Percentiles rank a stretch among this genome's conserved stretches.
Evolutionary conservation across 1,284 basidiomycete species (phyloP).

Genomic region (Omphalotus olearius): DNA sequence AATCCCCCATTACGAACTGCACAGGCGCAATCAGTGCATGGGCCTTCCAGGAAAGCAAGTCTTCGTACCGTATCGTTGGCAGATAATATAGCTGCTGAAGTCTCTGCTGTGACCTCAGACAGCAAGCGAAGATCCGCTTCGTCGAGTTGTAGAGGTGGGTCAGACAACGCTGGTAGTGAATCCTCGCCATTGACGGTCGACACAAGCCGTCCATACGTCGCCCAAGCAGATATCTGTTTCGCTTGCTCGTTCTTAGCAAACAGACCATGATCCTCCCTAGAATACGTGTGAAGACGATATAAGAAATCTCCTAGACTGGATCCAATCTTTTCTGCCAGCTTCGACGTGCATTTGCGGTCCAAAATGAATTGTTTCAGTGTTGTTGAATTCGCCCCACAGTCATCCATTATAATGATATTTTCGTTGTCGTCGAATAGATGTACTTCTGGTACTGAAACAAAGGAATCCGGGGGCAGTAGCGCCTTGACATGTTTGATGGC

Average conservation of each 20-base stretch:
- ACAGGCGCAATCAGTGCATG: not conserved
- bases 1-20: conserved; percentile 54
- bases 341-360: conserved; percentile 27
- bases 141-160: conserved; percentile 36
- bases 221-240: conserved; percentile 36
- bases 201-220: conserved; percentile 28
- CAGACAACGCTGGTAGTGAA: conserved; percentile 27
- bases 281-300: conserved; percentile 36
- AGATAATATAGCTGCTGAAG: conserved; percentile 30
- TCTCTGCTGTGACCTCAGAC: conserved; percentile 30
- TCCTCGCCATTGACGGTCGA: conserved; percentile 37
- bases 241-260: conserved; percentile 39
- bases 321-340: conserved; percentile 42
- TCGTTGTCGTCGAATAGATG: conserved; percentile 43
- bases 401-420: conserved; percentile 57
- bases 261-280: conserved; percentile 23
- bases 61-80: conserved; percentile 30
- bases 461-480: conserved; percentile 27
- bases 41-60: not conserved
- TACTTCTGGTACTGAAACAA: conserved; percentile 45
- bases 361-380: conserved; percentile 49
- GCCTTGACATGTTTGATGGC: conserved; percentile 38
- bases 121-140: conserved; percentile 34
- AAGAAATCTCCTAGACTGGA: conserved; percentile 47
- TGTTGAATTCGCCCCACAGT: conserved; percentile 38